Evolutionary conservation across 176 grass and related monocot genomes (phyloP).

Genomic region (Ensete glaucum): DNA sequence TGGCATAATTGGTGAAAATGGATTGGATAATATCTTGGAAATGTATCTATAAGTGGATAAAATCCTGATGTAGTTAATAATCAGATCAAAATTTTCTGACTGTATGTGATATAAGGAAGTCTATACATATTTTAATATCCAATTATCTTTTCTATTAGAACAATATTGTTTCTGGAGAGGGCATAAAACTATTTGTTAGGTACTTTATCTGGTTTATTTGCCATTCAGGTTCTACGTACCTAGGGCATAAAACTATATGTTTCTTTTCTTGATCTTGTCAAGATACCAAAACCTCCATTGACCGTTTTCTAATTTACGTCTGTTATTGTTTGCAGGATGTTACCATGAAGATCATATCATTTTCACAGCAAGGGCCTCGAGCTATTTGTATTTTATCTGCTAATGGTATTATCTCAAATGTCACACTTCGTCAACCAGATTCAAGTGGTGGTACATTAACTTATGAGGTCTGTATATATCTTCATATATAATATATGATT

Average conservation of each 20-base stretch:
- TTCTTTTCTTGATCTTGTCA: background rate
- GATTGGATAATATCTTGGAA: too few species aligned
- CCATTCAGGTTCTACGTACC: background rate
- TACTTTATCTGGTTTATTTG: background rate
- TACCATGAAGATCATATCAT: constrained; percentile 89
- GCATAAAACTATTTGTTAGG: background rate
- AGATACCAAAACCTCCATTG: background rate
- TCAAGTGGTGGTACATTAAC: constrained; percentile 89
- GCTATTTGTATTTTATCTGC: constrained; percentile 82
- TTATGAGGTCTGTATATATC: constrained; percentile 51
- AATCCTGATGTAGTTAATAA: too few species aligned
- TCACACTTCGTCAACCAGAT: constrained; percentile 79
- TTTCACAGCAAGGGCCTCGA: constrained; percentile 75
- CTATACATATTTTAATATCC: too few species aligned
- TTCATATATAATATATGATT: background rate
- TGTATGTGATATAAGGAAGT: too few species aligned
- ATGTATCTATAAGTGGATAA: too few species aligned
- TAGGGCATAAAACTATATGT: too few species aligned
- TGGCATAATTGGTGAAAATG: too few species aligned
- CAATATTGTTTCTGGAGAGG: background rate
- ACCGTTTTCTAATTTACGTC: background rate
- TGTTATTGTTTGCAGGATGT: constrained; percentile 38
- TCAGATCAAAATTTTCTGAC: too few species aligned
- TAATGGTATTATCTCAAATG: constrained; percentile 79
- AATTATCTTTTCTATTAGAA: background rate